Conservation (phyloP, 768 basidiomycete genomes). For the Calocera viscosa region DNA sequence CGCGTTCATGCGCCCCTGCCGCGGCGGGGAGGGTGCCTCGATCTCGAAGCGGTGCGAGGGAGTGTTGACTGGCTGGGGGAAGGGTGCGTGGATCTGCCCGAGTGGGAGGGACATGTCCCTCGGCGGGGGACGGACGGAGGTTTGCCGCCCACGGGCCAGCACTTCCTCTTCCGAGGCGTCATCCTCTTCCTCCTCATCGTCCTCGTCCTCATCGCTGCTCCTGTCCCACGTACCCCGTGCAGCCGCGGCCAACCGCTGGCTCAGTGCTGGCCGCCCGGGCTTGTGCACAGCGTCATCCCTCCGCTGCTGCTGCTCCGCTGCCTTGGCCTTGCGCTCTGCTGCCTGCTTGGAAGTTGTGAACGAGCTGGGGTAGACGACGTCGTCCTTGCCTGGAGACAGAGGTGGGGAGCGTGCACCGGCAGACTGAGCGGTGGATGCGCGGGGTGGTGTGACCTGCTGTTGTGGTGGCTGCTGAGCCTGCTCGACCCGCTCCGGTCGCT, state of each 20-base stretch:
- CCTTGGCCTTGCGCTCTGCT: conserved; percentile 70
- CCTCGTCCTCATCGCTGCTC: conserved; percentile 74
- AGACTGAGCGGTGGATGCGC: conserved; percentile 23
- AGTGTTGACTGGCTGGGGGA: not conserved
- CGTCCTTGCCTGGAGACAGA: conserved; percentile 37
- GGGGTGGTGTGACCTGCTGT: conserved; percentile 30
- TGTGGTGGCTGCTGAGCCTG: conserved; percentile 28
- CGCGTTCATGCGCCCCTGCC: not conserved
- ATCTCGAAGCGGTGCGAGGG: conserved; percentile 8
- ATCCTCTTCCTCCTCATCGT: conserved; percentile 53
- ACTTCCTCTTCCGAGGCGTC: conserved; percentile 19
- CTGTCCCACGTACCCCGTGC: conserved; percentile 40
- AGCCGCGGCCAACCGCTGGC: conserved; percentile 31
- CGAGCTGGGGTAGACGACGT: conserved; percentile 29
- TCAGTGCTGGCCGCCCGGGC: conserved; percentile 48
- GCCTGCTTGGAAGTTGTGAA: conserved; percentile 80
- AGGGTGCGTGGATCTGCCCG: not conserved
- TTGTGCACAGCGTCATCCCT: conserved; percentile 62
- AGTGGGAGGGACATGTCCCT: not conserved
- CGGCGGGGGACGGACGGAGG: not conserved
- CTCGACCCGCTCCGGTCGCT: conserved; percentile 22
- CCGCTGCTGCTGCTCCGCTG: conserved; percentile 71
- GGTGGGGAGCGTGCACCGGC: conserved; percentile 16
- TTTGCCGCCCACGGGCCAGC: conserved; percentile 8
- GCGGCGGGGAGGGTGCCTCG: not conserved